phyloP scores from a whole-genome alignment of 352 stramenopile genomes.

The Pythium vanterpoolii region DNA sequence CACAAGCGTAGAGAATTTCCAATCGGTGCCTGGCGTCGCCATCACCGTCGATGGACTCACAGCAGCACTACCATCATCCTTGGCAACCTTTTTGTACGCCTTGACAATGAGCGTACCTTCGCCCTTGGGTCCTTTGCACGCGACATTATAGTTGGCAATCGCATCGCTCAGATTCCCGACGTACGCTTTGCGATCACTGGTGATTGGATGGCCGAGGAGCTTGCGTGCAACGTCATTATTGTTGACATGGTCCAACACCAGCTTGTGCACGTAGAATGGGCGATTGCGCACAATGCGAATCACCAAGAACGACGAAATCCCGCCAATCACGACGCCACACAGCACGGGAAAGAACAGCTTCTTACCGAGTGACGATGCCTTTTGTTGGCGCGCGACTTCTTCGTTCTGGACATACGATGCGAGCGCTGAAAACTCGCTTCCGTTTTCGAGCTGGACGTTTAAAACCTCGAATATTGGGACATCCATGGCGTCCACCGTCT shows the following conservation, averaged over 20 bases:
- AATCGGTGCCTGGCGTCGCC: constrained; percentile 59
- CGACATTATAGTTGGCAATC: constrained; percentile 67
- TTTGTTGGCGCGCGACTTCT: constrained; percentile 48
- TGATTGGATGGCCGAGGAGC: constrained; percentile 64
- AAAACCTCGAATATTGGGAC: constrained; percentile 55
- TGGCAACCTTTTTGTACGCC: constrained; percentile 49
- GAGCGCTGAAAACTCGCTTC: constrained; percentile 53
- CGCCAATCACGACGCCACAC: constrained; percentile 56
- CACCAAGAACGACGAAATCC: constrained; percentile 62
- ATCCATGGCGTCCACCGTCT: constrained; percentile 27
- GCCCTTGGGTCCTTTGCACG: constrained; percentile 58
- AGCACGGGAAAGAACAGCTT: constrained; percentile 68
- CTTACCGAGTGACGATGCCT: constrained; percentile 59
- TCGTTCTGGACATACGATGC: constrained; percentile 57
- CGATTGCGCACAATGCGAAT: constrained; percentile 76
- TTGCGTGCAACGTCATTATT: constrained; percentile 58
- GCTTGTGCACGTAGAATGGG: constrained; percentile 78
- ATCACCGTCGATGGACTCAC: constrained; percentile 24
- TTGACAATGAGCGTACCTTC: constrained; percentile 74
- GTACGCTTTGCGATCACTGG: constrained; percentile 68
- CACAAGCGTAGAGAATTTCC: constrained; percentile 76
- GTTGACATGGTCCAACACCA: constrained; percentile 74
- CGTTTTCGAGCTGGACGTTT: constrained; percentile 42
- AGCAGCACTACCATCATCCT: neutral
- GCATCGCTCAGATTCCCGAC: constrained; percentile 55